Conservation (phyloP, 2,329 filamentous ascomycete species). For the Lasiodiplodia sp. region DNA sequence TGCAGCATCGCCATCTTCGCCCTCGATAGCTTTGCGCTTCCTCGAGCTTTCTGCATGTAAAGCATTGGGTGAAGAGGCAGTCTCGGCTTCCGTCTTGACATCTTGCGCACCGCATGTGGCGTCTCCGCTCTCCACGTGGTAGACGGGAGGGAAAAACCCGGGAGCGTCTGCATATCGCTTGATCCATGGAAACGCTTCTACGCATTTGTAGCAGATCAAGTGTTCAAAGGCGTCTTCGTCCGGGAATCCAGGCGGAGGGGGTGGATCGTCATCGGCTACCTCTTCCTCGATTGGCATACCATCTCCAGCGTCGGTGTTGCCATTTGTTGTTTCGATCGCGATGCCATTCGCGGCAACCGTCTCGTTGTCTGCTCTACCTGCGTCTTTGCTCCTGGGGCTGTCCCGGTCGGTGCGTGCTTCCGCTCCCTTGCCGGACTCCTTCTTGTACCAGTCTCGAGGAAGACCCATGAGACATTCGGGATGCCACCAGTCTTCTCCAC, state of each 20-base stretch:
- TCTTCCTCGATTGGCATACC: slow-evolving; percentile 62
- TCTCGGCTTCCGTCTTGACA: background rate
- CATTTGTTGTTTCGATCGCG: slow-evolving; percentile 31
- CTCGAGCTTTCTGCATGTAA: slow-evolving; percentile 35
- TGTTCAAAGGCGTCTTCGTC: slow-evolving; percentile 87
- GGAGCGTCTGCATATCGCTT: slow-evolving; percentile 81
- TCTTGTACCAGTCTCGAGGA: slow-evolving; percentile 74
- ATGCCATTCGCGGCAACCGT: background rate
- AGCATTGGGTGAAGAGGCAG: background rate
- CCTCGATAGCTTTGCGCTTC: slow-evolving; percentile 57
- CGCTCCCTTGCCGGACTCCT: slow-evolving; percentile 37
- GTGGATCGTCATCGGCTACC: slow-evolving; percentile 60
- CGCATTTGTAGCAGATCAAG: slow-evolving; percentile 93
- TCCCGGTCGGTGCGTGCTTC: slow-evolving; percentile 33
- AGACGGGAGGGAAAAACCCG: slow-evolving; percentile 81
- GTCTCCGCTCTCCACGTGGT: slow-evolving; percentile 46
- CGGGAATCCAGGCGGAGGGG: slow-evolving; percentile 85
- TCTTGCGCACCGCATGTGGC: slow-evolving; percentile 31
- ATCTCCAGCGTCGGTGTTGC: slow-evolving; percentile 36
- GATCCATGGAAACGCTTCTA: slow-evolving; percentile 88
- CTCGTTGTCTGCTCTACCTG: slow-evolving; percentile 2
- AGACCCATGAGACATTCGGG: slow-evolving; percentile 88
- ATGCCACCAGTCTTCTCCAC: slow-evolving; percentile 98
- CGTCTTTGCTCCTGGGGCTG: background rate
- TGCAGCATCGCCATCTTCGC: slow-evolving; percentile 1